phyloP scores from a whole-genome alignment of 1,139 yeast species.

The Fermentozyma sake region DNA sequence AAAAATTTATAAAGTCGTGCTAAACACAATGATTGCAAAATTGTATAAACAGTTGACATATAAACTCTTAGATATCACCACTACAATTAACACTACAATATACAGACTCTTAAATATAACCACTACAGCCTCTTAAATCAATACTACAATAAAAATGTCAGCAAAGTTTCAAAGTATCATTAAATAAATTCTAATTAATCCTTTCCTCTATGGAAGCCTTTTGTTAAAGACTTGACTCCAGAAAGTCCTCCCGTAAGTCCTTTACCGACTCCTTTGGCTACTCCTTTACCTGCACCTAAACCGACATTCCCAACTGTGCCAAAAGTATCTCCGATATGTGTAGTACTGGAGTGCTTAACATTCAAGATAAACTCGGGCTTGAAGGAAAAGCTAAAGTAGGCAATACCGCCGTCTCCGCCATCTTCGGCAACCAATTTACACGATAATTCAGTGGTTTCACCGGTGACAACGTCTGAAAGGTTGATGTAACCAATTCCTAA shows the following conservation, averaged over 20 bases:
- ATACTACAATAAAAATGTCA: conserved; percentile 1
- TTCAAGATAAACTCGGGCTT: conserved; percentile 64
- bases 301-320: conserved; percentile 29
- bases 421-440: conserved; percentile 54
- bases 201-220: conserved; percentile 34
- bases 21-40: too few relatives aligned
- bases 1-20: too few relatives aligned
- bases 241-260: conserved; percentile 29
- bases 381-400: conserved; percentile 57
- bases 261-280: conserved; percentile 38
- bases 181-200: background rate
- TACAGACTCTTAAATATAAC: too few relatives aligned
- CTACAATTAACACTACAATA: too few relatives aligned
- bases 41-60: too few relatives aligned
- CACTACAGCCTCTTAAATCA: background rate
- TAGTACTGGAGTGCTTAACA: conserved; percentile 38
- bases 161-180: background rate
- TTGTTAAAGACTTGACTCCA: conserved; percentile 35
- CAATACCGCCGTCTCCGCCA: conserved; percentile 59
- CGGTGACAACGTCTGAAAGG: conserved; percentile 58
- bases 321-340: conserved; percentile 31
- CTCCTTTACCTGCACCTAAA: conserved; percentile 41
- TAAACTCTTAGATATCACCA: too few relatives aligned
- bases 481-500: conserved; percentile 66
- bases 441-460: conserved; percentile 45